A percentile compares a stretch with the other conserved stretches of the same genome.
Conservation (phyloP, 768 basidiomycete species). For the Paxillus rubicundulus region DNA sequence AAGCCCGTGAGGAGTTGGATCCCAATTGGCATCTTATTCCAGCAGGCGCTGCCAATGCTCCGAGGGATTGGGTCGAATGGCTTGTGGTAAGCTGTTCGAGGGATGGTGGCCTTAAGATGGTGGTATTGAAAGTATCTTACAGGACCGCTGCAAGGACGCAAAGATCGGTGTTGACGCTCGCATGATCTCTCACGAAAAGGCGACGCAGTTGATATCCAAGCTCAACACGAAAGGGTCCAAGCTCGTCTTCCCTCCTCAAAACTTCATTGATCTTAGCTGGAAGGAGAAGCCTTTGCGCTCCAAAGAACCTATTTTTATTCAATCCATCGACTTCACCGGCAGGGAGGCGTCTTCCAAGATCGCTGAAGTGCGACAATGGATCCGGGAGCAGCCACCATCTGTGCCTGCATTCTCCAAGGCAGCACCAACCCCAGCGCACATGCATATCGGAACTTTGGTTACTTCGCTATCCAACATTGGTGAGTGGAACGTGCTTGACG, state of each 20-base stretch:
- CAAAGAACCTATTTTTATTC: slow-evolving; percentile 61
- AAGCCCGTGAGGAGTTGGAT: slow-evolving; percentile 70
- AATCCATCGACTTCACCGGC: slow-evolving; percentile 68
- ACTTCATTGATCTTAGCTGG: slow-evolving; percentile 83
- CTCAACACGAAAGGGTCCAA: slow-evolving; percentile 56
- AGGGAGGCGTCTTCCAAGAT: slow-evolving; percentile 70
- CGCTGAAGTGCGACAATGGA: slow-evolving; percentile 66
- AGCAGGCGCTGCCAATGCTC: slow-evolving; percentile 50
- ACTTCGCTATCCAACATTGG: slow-evolving; percentile 71
- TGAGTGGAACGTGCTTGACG: slow-evolving; percentile 29
- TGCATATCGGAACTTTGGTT: slow-evolving; percentile 65
- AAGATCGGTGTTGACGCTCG: slow-evolving; percentile 83
- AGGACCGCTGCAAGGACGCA: slow-evolving; percentile 40
- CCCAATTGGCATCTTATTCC: slow-evolving; percentile 68
- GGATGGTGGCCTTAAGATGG: not conserved
- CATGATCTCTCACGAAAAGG: slow-evolving; percentile 75
- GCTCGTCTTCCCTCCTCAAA: slow-evolving; percentile 78
- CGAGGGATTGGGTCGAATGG: slow-evolving; percentile 81
- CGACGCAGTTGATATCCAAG: slow-evolving; percentile 55
- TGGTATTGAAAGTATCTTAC: slow-evolving; percentile 12
- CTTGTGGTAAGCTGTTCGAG: slow-evolving; percentile 47
- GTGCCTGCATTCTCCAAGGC: slow-evolving; percentile 61
- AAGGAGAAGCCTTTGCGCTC: slow-evolving; percentile 71
- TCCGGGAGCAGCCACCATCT: slow-evolving; percentile 55
- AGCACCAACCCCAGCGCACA: slow-evolving; percentile 57